Base-by-base conservation (phyloP, 106 monocot genomes). In the Platanthera guangdongensis region DNA sequence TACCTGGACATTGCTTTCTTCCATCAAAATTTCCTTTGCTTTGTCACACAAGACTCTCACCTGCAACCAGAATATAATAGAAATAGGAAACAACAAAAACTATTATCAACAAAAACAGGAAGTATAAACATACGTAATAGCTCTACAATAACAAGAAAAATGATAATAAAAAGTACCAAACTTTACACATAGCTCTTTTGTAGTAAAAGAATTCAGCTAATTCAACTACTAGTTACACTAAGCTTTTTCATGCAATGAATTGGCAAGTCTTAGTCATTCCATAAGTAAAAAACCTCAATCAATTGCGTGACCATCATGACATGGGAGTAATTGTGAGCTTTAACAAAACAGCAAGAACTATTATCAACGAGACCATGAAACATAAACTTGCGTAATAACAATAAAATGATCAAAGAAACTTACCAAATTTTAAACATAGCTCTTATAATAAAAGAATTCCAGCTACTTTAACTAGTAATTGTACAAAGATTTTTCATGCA, bases 1-100 rank as follows among this genome's bases (percentile, higher is more conserved):
- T 75, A 99, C 97, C 80, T 99, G 97, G n/a, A 99, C 97, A 78
- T 99, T 99, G 80, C 97, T 99, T 87, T 99, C 97, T 86, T 99
- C 94, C 94, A 99, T 94, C 74, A 99, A 83, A 49, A 99, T 94
- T 74, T 99, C 97, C 74, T 99, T 99, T 11, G 91, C 94, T 77
- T 99, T 99, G 45, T 99, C 97, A 70, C 94, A 94, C 52, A 99
- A 77, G 4, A 47, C 86, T 80, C 79, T 88, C 51, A 99, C 97
- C 97, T 99, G 86, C 30, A 81, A 10, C 9, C 28, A 63, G 51
- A 47, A 22, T 55, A 70, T 3, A 46, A 68, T 21, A 74, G 9
- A 46, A 54, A 78, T 21, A 51, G 9, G n/a, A 1, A 60, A 6
- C 13, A 60, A 60, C n/a, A 60, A 11, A n/a, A 60, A 60, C 15